Base-by-base conservation (phyloP, 768 basidiomycete species). In the Chalciporus pseudorubinellus region DNA sequence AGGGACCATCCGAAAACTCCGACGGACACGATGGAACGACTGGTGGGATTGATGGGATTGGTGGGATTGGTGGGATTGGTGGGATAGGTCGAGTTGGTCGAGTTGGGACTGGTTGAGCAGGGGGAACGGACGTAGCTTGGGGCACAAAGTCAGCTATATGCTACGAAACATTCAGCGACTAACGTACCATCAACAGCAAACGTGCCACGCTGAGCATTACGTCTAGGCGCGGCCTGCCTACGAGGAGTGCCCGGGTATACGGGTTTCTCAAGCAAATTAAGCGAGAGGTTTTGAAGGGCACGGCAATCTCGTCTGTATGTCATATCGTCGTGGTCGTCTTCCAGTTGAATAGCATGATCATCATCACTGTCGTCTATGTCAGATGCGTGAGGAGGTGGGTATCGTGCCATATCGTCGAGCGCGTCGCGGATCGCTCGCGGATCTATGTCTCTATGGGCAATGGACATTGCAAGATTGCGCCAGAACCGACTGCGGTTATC, bases 321-420 rank as follows among this genome's bases (percentile, higher is more conserved):
- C 6, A n/a, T 2, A 8, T 36, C 14, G 14, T 36, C 34, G 16
- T 34, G 14, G 3, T 34, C 33, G 14, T n/a, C 33, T 7, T n/a
- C 6, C n/a, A 16, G 6, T n/a, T n/a, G n/a, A n/a, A n/a, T n/a
- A n/a, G n/a, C n/a, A n/a, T n/a, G n/a, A 9, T 33, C 31, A 16
- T n/a, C 16, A 16, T 34, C 33, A n/a, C 16, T 3, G 4, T 34
- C 33, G 33, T n/a, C 34, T 6, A 8, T 8, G 34, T 36, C 14
- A n/a, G 34, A 36, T 10, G 4, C 53, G 26, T 61, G 48, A 4
- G 61, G 51, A 45, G 11, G 12, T 16, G 67, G 53, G 42, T 64
- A 62, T 54, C 51, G 59, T 53, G 55, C 52, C 56, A 64, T 60
- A 3, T 59, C 65, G 28, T 57, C 41, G 39, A 66, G 19, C 8